Conservation (phyloP, 2,329 filamentous ascomycete genomes). For the Cercospora citrullina region DNA sequence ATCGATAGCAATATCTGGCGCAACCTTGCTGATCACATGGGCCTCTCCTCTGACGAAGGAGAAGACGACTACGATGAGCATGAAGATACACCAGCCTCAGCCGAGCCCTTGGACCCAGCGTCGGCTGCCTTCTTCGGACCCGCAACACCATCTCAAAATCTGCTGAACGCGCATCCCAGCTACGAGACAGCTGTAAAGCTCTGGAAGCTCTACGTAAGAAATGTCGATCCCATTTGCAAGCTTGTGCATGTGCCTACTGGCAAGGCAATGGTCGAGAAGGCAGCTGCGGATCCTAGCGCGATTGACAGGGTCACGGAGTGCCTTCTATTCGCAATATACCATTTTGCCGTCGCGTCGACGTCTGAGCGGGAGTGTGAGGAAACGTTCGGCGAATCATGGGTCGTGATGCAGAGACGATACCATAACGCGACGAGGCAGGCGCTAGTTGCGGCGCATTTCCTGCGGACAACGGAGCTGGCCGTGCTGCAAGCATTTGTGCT, state of each 20-base stretch:
- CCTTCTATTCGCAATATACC: constrained; percentile 62
- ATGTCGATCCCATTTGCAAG: constrained; percentile 70
- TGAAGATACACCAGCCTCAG: constrained; percentile 21
- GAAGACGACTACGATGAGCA: constrained; percentile 29
- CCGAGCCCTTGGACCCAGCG: constrained; percentile 32
- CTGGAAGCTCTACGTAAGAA: constrained; percentile 64
- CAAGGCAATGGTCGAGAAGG: constrained; percentile 55
- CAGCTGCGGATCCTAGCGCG: constrained; percentile 49
- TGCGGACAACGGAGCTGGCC: constrained; percentile 64
- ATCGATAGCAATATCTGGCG: constrained; percentile 42
- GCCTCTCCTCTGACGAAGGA: constrained; percentile 33
- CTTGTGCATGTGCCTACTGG: constrained; percentile 63
- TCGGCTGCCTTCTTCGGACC: constrained; percentile 31
- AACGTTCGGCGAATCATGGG: constrained; percentile 53
- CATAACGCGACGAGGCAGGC: constrained; percentile 60
- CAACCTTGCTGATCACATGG: constrained; percentile 34
- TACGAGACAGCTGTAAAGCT: constrained; percentile 55
- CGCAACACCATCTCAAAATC: constrained; percentile 16
- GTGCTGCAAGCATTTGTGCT: constrained; percentile 68
- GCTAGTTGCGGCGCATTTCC: constrained; percentile 65
- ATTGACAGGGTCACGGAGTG: constrained; percentile 60
- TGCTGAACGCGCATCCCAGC: constrained; percentile 52
- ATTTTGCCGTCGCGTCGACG: constrained; percentile 56
- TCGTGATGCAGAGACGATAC: constrained; percentile 22
- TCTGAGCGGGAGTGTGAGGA: constrained; percentile 49